Evolutionary conservation across 2,329 filamentous ascomycete species (phyloP).

Genomic region (Fusarium burgessii): DNA sequence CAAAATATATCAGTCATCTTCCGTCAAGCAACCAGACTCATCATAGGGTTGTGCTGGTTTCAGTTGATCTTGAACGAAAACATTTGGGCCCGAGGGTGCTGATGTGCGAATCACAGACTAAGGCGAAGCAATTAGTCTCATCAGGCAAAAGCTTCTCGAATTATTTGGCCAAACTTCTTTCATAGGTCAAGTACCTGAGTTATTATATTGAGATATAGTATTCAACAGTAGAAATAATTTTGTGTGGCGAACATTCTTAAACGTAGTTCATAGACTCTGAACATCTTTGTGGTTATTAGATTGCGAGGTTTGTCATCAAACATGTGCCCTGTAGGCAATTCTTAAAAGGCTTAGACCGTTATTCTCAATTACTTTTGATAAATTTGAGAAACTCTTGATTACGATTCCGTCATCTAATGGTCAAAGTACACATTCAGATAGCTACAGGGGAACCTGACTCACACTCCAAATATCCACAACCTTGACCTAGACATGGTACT

Average conservation of each 20-base stretch:
- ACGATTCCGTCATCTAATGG: fast-evolving
- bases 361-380: too few relatives aligned
- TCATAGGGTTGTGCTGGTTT: too few relatives aligned
- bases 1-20: too few relatives aligned
- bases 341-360: too few relatives aligned
- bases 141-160: neutral
- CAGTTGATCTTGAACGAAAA: too few relatives aligned
- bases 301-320: too few relatives aligned
- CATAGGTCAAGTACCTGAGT: too few relatives aligned
- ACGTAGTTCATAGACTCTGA: neutral
- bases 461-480: neutral
- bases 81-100: too few relatives aligned
- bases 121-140: too few relatives aligned
- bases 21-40: too few relatives aligned
- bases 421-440: neutral
- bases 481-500: neutral
- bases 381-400: neutral
- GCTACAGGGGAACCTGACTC: fast-evolving
- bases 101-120: too few relatives aligned
- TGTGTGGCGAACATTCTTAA: neutral
- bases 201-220: fast-evolving
- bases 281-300: neutral
- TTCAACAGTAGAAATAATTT: neutral
- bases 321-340: neutral
- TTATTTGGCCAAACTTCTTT: fast-evolving